Evolutionary conservation across 169 alveolate species (phyloP), one percentile per base, ranked within the genome.

Genomic region (Cyclospora cayetanensis): DNA sequence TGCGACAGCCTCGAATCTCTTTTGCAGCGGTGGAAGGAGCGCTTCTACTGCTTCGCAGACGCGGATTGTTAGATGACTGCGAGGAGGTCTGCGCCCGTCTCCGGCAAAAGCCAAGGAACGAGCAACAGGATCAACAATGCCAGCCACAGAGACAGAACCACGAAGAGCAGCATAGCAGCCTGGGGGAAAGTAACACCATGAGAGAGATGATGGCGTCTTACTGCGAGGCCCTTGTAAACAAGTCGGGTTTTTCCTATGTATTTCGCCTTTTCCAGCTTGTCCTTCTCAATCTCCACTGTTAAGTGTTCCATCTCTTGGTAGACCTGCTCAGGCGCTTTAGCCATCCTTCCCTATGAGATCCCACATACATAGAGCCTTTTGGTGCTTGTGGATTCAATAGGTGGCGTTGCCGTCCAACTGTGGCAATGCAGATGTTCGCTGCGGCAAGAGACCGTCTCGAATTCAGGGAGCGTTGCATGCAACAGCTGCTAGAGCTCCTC

Each of bases 321-420:
- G 12, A n/a, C 63, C 0, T 50, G 63, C 63, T 18, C 27, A 50
- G 63, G 63, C 63, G 22, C 27, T 18, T 2, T 18, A n/a, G 63
- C 63, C 63, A 18, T 18, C 27, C 63, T 2, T 50, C 7, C 63
- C 12, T 50, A 50, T n/a, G 2, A 50, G 22, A 50, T 1, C 63
- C 22, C 63, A 18, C 22, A n/a, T 46, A 46, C 7, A 15, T 18
- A 50, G 22, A 50, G 22, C 12, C 63, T 1, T 18, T 68, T 68
- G 53, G 42, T 63, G 74, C 74, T 63, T n/a, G n/a, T n/a, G n/a
- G 74, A 2, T 63, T 35, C 43, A 41, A 65, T 65, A 74, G 85
- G 65, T 74, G 85, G 85, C 39, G 85, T 22, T 74, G 85, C 65
- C 50, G 85, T 55, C 85, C 85, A 2, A 65, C n/a, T 18, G 65